Evolutionary conservation across 768 basidiomycete genomes (phyloP).

Genomic region (Xanthoconium purpureum): DNA sequence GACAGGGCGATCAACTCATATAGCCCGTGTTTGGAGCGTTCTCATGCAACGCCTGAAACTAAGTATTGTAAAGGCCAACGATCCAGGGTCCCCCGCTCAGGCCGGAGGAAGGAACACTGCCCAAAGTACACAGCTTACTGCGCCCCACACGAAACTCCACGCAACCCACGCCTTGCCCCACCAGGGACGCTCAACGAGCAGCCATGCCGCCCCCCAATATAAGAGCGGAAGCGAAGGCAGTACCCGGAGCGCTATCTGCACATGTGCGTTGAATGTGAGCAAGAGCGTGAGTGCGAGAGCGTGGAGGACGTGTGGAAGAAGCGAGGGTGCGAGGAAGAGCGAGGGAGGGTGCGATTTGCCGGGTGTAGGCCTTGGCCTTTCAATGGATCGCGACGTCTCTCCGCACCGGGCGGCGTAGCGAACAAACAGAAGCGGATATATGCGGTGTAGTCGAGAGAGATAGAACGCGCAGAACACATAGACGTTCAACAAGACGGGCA

Average conservation of each 20-base stretch:
- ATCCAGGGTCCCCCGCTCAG: slow-evolving; percentile 33
- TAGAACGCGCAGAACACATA: slow-evolving; percentile 32
- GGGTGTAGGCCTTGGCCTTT: not conserved
- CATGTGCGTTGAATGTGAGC: slow-evolving; percentile 77
- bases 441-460: slow-evolving; percentile 7
- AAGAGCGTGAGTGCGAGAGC: slow-evolving; percentile 58
- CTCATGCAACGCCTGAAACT: no score
- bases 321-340: slow-evolving; percentile 38
- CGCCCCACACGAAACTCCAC: slow-evolving; percentile 81
- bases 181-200: slow-evolving; percentile 48
- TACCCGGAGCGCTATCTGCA: slow-evolving; percentile 81
- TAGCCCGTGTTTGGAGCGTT: not conserved
- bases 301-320: slow-evolving; percentile 76
- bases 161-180: slow-evolving; percentile 63
- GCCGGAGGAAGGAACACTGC: slow-evolving; percentile 89
- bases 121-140: slow-evolving; percentile 72
- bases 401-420: not conserved
- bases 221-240: slow-evolving; percentile 72
- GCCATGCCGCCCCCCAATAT: slow-evolving; percentile 83
- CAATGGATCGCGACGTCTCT: not conserved
- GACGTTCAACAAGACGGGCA: slow-evolving; percentile 62
- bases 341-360: not conserved
- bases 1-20: not conserved
- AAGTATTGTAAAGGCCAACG: no score
- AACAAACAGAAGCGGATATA: slow-evolving; percentile 1